These are phyloP conservation scores for Dacryopinax primogenitus DNA, from an alignment of 768 basidiomycete genomes.

Conservation along the genomic window DNA sequence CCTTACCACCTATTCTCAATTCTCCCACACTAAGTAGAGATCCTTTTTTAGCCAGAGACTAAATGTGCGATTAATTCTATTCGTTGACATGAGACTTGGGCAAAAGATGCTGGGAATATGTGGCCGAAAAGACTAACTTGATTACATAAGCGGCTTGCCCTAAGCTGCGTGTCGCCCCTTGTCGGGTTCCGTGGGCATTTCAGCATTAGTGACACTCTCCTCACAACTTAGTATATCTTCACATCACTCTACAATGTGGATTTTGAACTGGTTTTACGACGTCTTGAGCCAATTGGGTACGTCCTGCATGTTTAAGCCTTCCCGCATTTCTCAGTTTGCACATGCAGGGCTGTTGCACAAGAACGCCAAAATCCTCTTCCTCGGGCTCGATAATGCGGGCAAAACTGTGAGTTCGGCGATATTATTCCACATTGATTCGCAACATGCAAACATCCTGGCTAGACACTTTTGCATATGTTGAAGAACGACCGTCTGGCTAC, in stretches of 20 bases:
- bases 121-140: not conserved
- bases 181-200: not conserved
- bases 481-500: slow-evolving; percentile 98
- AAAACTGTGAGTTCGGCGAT: slow-evolving; percentile 64
- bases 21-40: slow-evolving; percentile 37
- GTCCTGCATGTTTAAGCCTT: slow-evolving; percentile 21
- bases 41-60: not conserved
- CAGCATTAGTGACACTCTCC: not conserved
- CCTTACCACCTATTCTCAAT: slow-evolving; percentile 50
- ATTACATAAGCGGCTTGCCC: not conserved
- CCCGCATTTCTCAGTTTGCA: not conserved
- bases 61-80: not conserved
- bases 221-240: not conserved
- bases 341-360: slow-evolving; percentile 77
- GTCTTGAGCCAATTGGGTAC: slow-evolving; percentile 83
- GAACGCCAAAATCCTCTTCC: slow-evolving; percentile 99
- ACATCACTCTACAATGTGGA: slow-evolving; percentile 43
- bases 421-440: not conserved
- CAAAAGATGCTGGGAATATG: not conserved
- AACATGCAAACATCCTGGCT: not conserved
- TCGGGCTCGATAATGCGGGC: slow-evolving; percentile 96
- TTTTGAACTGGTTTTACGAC: slow-evolving; percentile 95
- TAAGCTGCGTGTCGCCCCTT: not conserved
- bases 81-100: not conserved
- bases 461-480: slow-evolving; percentile 97